These are phyloP conservation scores for Penicillium ochrochloron DNA, from an alignment of 495 filamentous ascomycete species.

Conservation along the genomic window DNA sequence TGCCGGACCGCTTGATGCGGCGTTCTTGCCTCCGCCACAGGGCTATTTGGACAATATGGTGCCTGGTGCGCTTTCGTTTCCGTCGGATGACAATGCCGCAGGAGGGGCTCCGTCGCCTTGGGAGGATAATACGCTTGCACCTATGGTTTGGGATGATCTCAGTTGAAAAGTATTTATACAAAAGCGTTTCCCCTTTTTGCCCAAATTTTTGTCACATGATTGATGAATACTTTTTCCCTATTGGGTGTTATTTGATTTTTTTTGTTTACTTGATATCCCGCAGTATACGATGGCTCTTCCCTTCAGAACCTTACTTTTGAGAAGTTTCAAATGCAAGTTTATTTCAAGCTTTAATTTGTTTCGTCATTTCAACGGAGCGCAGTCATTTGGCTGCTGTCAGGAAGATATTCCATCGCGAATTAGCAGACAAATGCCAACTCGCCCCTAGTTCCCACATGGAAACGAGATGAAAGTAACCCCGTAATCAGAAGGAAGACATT, in stretches of 20 bases:
- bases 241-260: constrained; percentile 12
- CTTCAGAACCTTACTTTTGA: neutral
- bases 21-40: constrained; percentile 41
- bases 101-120: constrained; percentile 33
- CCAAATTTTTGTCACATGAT: neutral
- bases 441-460: constrained; percentile 9
- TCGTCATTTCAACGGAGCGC: neutral
- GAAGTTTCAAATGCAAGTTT: neutral
- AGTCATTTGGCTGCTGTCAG: neutral
- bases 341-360: neutral
- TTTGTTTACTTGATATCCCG: constrained; percentile 32
- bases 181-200: neutral
- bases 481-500: neutral
- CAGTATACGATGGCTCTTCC: constrained; percentile 34
- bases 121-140: constrained; percentile 51
- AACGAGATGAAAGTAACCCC: neutral
- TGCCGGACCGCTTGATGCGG: constrained; percentile 32
- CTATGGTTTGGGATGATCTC: constrained; percentile 52
- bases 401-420: neutral
- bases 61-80: constrained; percentile 34
- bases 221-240: constrained; percentile 1
- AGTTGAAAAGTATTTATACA: constrained; percentile 13
- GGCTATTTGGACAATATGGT: constrained; percentile 30
- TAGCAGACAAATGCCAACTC: neutral
- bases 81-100: constrained; percentile 40